These are phyloP conservation scores for Pseudodiploospora longispora DNA, from an alignment of 2,329 filamentous ascomycete species.

Conservation along the genomic window DNA sequence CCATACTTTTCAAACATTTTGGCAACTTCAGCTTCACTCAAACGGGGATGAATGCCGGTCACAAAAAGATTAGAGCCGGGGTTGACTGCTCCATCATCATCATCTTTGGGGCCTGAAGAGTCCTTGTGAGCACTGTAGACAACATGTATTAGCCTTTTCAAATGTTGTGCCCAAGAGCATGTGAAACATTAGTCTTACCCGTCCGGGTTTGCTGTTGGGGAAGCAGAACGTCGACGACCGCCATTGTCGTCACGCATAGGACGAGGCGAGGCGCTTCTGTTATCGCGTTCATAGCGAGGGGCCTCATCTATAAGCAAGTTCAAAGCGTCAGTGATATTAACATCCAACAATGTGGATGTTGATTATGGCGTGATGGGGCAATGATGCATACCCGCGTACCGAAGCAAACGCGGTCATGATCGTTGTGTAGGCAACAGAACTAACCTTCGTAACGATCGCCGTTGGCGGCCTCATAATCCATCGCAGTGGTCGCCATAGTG, in stretches of 20 bases:
- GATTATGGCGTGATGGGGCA: slow-evolving; percentile 4
- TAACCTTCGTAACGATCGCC: slow-evolving; percentile 60
- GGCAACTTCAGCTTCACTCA: slow-evolving; percentile 82
- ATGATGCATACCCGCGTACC: neutral
- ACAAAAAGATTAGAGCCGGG: slow-evolving; percentile 98
- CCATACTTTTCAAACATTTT: slow-evolving; percentile 98
- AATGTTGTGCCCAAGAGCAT: no score
- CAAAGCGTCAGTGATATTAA: neutral
- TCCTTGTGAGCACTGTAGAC: slow-evolving; percentile 40
- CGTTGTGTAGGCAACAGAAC: slow-evolving; percentile 14
- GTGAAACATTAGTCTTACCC: slow-evolving; percentile 13
- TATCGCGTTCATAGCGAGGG: slow-evolving; percentile 58
- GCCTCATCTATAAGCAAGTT: slow-evolving; percentile 43
- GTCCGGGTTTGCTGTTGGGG: slow-evolving; percentile 43
- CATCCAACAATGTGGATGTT: neutral
- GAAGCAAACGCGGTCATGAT: slow-evolving; percentile 5
- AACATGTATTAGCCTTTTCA: no score
- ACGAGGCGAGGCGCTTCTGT: slow-evolving; percentile 58
- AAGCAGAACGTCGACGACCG: slow-evolving; percentile 53
- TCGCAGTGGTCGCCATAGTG: slow-evolving; percentile 55
- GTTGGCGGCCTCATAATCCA: slow-evolving; percentile 64
- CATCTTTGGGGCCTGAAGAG: slow-evolving; percentile 43
- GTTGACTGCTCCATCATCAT: slow-evolving; percentile 77
- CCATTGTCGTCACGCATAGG: slow-evolving; percentile 52
- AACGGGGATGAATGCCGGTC: slow-evolving; percentile 90